Evolutionary conservation across 2,329 filamentous ascomycete species (phyloP), one percentile per base, ranked within the genome.

Genomic region (Ciborinia camelliae): DNA sequence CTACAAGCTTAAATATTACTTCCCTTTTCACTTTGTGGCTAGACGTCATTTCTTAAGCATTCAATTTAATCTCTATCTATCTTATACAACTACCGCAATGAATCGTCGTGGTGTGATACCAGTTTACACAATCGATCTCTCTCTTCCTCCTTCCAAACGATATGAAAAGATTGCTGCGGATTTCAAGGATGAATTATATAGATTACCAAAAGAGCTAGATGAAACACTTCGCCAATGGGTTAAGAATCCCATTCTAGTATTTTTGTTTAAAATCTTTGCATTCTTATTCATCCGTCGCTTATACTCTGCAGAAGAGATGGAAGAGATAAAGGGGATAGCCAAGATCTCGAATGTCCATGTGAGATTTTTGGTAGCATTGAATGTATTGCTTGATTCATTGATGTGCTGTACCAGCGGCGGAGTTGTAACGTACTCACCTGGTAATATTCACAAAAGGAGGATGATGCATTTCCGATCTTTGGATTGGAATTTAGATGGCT

Each of bases 361-460:
- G 73, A 85, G 86, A 68, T 74, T 89, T 0, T 77, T 90, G 0
- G 81, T 90, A 3, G 81, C 81, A 3, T 81, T 88, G 69, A 90
- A 90, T 69, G 83, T 85, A 1, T 75, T 89, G 1, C 77, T 90
- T 1, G 87, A 90, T 70, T 75, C 84, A 6, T 77, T 90, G 43
- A 81, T 90, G 75, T 87, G 86, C 2, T 90, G 87, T 72, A 89
- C 86, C 1, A 87, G 84, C 66, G 84, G 84, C 28, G 84, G 79
- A 20, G 76, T 77, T 7, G 67, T 73, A 41, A 72, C 77, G 0
- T 10, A 45, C 10, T 47, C 66, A 26, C 51, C 64, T 20, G 68
- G 63, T 26, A 67, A 26, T 14, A 41, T 55, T 39, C 71, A 71
- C 28, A 67, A 61, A 14, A 58, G 20, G 51, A 74, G 76, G 43